Evolutionary conservation across 805 yeast genomes (phyloP).

Genomic region (Phaffomyces opuntiae): DNA sequence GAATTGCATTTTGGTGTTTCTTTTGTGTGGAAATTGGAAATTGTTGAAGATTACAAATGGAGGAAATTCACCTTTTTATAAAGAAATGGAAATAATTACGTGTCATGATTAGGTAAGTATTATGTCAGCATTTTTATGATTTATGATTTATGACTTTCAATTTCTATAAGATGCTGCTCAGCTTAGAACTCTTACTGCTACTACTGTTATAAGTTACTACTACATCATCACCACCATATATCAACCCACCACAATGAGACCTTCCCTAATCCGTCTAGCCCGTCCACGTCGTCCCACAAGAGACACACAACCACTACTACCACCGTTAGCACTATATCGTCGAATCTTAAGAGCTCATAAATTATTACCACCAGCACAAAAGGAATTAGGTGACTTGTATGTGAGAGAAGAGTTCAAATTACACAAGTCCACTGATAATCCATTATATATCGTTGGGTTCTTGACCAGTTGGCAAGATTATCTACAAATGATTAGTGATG

Average conservation of each 20-base stretch:
- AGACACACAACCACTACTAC: constrained; percentile 49
- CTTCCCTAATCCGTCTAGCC: constrained; percentile 8
- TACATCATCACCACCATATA: too few relatives aligned
- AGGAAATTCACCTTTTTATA: not conserved
- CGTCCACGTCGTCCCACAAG: constrained; percentile 13
- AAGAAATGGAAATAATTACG: not conserved
- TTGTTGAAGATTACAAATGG: too few relatives aligned
- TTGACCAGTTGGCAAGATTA: constrained; percentile 93
- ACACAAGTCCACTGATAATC: constrained; percentile 77
- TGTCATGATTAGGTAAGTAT: not conserved
- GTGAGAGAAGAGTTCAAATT: constrained; percentile 86
- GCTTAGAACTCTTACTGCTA: too few relatives aligned
- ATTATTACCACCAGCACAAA: constrained; percentile 55
- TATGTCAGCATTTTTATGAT: too few relatives aligned
- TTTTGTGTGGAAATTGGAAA: too few relatives aligned
- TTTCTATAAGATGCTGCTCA: too few relatives aligned
- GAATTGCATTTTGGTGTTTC: constrained; percentile 30
- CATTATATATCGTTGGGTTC: constrained; percentile 90
- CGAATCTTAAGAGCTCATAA: constrained; percentile 79
- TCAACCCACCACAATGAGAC: constrained; percentile 8
- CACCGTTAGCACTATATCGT: constrained; percentile 75
- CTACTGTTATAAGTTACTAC: too few relatives aligned
- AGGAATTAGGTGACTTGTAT: constrained; percentile 82
- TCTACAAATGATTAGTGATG: constrained; percentile 49
- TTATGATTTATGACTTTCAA: too few relatives aligned